phyloP scores from a whole-genome alignment of 164 flowering plant genomes.

The Dillenia suffruticosa region DNA sequence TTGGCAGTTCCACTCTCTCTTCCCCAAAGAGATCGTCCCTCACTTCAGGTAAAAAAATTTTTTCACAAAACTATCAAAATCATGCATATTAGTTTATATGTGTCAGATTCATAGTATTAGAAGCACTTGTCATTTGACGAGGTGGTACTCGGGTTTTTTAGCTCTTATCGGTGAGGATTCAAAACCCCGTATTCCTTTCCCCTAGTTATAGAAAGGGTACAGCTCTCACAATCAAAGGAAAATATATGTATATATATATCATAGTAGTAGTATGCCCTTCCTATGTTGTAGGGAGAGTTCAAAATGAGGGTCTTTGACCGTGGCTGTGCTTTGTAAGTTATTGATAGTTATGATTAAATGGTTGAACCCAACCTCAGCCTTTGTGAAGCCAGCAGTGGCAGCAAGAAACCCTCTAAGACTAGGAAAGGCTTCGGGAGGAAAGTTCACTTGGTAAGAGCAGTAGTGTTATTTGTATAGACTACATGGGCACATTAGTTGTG shows the following conservation, averaged over 20 bases:
- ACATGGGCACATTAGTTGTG: neutral
- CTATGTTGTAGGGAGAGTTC: no score
- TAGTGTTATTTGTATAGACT: neutral
- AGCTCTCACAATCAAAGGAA: neutral
- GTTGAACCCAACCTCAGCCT: constrained; percentile 31
- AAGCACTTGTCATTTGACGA: neutral
- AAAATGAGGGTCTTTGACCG: no score
- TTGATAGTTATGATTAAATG: neutral
- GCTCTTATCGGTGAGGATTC: neutral
- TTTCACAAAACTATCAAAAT: neutral
- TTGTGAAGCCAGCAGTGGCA: constrained; percentile 35
- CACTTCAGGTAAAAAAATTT: constrained; percentile 31
- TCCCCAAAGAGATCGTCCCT: constrained; percentile 29
- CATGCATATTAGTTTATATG: neutral
- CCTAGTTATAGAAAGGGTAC: neutral
- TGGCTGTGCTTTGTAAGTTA: no score
- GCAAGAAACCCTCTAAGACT: constrained; percentile 57
- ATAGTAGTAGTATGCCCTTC: no score
- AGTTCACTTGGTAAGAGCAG: constrained; percentile 52
- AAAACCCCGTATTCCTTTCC: no score
- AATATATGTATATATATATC: no score
- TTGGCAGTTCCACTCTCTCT: constrained; percentile 35
- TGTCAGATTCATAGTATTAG: neutral
- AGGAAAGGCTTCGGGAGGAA: constrained; percentile 48
- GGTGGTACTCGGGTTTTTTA: no score